Evolutionary conservation across 805 yeast genomes (phyloP).

Genomic region (Wickerhamomyces chaumierensis): DNA sequence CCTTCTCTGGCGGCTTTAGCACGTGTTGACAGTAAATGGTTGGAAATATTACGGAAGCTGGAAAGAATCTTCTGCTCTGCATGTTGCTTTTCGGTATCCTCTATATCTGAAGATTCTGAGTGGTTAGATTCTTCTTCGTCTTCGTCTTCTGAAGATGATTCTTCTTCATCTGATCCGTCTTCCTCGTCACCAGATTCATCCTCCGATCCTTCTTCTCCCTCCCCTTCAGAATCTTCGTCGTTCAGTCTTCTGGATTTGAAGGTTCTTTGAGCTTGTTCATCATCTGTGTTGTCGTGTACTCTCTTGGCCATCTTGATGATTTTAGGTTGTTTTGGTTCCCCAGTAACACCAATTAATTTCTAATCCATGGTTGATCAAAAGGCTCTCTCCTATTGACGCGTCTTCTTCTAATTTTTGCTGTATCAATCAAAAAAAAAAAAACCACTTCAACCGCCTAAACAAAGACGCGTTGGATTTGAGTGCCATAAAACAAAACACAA

Average conservation of each 20-base stretch:
- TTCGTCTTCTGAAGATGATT: conserved; percentile 4
- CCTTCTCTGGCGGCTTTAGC: conserved; percentile 46
- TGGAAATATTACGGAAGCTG: conserved; percentile 21
- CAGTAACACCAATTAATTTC: no score
- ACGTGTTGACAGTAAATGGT: conserved; percentile 25
- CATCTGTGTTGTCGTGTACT: background rate
- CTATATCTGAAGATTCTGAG: background rate
- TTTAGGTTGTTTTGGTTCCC: no score
- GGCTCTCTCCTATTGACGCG: no score
- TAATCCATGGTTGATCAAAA: no score
- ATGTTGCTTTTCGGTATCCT: conserved; percentile 2
- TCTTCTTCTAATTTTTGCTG: no score
- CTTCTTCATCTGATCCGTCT: conserved; percentile 6
- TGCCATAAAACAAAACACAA: no score
- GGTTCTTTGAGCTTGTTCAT: background rate
- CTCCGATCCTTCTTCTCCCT: conserved; percentile 3
- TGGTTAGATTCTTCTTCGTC: background rate
- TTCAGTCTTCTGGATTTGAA: background rate
- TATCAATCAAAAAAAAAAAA: no score
- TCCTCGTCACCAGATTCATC: conserved; percentile 8
- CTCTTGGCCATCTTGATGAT: conserved; percentile 1
- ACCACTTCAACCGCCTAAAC: no score
- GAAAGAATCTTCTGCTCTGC: conserved; percentile 21
- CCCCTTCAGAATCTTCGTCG: conserved; percentile 1
- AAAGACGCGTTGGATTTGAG: no score